These are phyloP conservation scores for Tuber indicum DNA, from an alignment of 495 filamentous ascomycete species.

Conservation along the genomic window DNA sequence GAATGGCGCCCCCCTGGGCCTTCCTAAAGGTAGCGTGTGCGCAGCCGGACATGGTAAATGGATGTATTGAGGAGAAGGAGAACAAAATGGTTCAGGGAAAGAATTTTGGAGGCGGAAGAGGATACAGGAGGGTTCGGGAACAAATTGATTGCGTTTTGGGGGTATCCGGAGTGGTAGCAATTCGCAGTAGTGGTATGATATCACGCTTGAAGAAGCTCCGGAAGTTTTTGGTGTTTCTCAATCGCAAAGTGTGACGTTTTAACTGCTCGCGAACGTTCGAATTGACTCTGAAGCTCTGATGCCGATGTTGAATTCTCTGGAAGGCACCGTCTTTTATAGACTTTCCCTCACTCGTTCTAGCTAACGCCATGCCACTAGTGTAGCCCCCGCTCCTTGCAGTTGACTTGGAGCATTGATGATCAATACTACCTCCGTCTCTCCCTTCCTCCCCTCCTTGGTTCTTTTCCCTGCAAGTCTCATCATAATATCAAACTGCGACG, in stretches of 20 bases:
- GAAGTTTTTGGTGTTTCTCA: not conserved
- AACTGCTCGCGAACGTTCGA: not conserved
- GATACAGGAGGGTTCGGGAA: not conserved
- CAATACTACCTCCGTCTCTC: not conserved
- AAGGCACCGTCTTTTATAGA: not conserved
- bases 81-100: not conserved
- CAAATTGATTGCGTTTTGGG: not conserved
- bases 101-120: not conserved
- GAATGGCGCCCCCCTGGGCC: conserved; percentile 25
- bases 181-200: not conserved
- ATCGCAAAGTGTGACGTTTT: not conserved
- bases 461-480: not conserved
- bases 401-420: not conserved
- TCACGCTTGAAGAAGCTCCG: not conserved
- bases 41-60: conserved; percentile 26
- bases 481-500: not conserved
- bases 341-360: not conserved
- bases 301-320: not conserved
- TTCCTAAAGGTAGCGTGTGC: conserved; percentile 31
- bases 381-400: not conserved
- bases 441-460: not conserved
- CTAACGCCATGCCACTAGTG: not conserved
- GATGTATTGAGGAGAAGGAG: not conserved
- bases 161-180: not conserved
- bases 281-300: not conserved